Base-by-base conservation (phyloP, 164 flowering plant genomes). In the Stephania yunnanensis region DNA sequence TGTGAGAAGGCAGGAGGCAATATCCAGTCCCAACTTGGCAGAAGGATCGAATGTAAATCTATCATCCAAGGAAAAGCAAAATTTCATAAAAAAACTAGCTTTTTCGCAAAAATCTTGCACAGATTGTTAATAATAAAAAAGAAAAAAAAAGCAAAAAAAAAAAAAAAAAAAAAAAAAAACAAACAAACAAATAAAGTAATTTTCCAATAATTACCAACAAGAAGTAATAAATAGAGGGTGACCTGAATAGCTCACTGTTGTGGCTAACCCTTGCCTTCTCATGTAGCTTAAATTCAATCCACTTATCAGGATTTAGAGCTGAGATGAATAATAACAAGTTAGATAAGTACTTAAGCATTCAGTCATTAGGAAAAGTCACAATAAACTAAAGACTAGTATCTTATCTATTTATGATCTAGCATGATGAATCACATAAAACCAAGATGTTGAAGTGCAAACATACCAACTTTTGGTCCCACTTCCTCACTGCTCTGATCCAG, bases 11-110 rank as follows among this genome's bases (percentile, higher is more conserved):
- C 98, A 96, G 53, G 98, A 96, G 76, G 98, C 97, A 81, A 96
- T 76, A 84, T 90, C 88, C 69, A 94, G 91, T 70, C 98, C 99
- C 87, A 96, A 85, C 81, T 85, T 90, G 66, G 84, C 81, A 76
- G 79, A n/a, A n/a, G 97, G 97, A 83, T 96, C 99, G 82, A 93
- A 96, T 29, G 94, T 85, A 83, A 94, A 96, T 87, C 98, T 95
- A 86, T 45, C 61, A 88, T 85, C 12, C 65, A 58, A 3, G 65
- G 65, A 17, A 58, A 13, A 15, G 22, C 22, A 31, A 42, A 44
- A 45, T 68, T 46, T 13, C 15, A 45, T 7, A 50, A 77, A 46
- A 55, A 13, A 58, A 58, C 1, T 20, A 58, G 22, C n/a, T 58
- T 58, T 3, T 58, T 58, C n/a, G 5, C n/a, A 0, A 46, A 19